Conservation (phyloP, 2,329 filamentous ascomycete genomes). For the Sphaerostilbella broomeana region DNA sequence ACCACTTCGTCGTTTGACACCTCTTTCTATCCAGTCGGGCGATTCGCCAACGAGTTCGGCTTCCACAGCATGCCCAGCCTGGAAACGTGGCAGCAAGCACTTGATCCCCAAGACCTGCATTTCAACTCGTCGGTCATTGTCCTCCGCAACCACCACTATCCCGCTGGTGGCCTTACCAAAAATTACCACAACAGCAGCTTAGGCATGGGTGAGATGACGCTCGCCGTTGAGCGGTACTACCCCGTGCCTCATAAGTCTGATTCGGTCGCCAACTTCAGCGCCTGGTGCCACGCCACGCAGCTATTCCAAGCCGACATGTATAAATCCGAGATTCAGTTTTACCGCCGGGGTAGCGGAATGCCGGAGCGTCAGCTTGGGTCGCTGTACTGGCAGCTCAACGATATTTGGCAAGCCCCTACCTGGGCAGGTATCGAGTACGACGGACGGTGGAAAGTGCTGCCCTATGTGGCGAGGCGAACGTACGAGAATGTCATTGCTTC, state of each 20-base stretch:
- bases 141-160: conserved; percentile 53
- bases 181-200: conserved; percentile 15
- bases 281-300: conserved; percentile 57
- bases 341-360: conserved; percentile 51
- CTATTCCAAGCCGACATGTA: conserved; percentile 60
- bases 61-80: conserved; percentile 57
- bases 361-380: conserved; percentile 52
- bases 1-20: conserved; percentile 45
- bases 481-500: conserved; percentile 55
- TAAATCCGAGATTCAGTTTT: conserved; percentile 53
- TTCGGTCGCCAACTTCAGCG: conserved; percentile 49
- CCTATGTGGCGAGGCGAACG: conserved; percentile 51
- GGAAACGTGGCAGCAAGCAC: conserved; percentile 49
- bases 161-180: conserved; percentile 12
- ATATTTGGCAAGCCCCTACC: conserved; percentile 58
- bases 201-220: conserved; percentile 53
- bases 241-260: conserved; percentile 48
- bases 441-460: conserved; percentile 56
- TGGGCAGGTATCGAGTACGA: conserved; percentile 59
- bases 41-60: conserved; percentile 59
- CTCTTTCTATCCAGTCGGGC: conserved; percentile 48
- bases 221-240: conserved; percentile 49
- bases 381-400: conserved; percentile 60
- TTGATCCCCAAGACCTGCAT: conserved; percentile 42
- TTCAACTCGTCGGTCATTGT: conserved; percentile 52